Evolutionary conservation across 192 early-diverging fungal genomes (phyloP).

Genomic region (Phycomyces blakesleeanus): DNA sequence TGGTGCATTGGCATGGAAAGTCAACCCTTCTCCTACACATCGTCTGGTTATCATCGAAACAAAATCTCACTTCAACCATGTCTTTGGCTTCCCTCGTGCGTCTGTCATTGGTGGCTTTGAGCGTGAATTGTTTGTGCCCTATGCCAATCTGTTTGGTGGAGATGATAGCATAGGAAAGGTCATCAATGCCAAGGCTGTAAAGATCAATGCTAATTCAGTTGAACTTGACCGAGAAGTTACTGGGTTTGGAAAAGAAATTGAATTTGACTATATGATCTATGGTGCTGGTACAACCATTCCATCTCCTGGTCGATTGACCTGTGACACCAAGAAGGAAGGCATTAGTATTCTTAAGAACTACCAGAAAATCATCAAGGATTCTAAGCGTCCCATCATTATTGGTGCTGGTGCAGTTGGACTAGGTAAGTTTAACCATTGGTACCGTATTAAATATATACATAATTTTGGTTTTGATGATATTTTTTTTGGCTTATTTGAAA

Average conservation of each 20-base stretch:
- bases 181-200: slow-evolving; percentile 43
- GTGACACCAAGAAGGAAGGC: slow-evolving; percentile 41
- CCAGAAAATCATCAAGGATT: slow-evolving; percentile 52
- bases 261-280: slow-evolving; percentile 55
- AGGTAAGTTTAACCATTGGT: slow-evolving; percentile 6
- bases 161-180: slow-evolving; percentile 41
- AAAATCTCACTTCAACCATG: slow-evolving; percentile 57
- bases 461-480: background rate
- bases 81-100: slow-evolving; percentile 62
- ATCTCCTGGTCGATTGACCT: slow-evolving; percentile 42
- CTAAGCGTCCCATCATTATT: slow-evolving; percentile 59
- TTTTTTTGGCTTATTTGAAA: too few species aligned
- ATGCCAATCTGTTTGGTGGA: slow-evolving; percentile 39
- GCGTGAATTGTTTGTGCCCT: slow-evolving; percentile 57
- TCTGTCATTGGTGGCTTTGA: slow-evolving; percentile 53
- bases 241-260: slow-evolving; percentile 43
- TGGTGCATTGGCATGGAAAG: slow-evolving; percentile 25
- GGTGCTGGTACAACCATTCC: slow-evolving; percentile 51
- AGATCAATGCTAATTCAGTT: slow-evolving; percentile 42
- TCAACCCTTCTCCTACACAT: slow-evolving; percentile 39
- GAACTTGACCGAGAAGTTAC: slow-evolving; percentile 49
- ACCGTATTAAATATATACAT: too few species aligned
- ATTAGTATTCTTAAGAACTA: slow-evolving; percentile 38
- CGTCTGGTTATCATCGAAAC: slow-evolving; percentile 55
- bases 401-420: slow-evolving; percentile 77